These are phyloP conservation scores for Capsicum baccatum DNA, from an alignment of 257 asterid genomes.

Conservation along the genomic window DNA sequence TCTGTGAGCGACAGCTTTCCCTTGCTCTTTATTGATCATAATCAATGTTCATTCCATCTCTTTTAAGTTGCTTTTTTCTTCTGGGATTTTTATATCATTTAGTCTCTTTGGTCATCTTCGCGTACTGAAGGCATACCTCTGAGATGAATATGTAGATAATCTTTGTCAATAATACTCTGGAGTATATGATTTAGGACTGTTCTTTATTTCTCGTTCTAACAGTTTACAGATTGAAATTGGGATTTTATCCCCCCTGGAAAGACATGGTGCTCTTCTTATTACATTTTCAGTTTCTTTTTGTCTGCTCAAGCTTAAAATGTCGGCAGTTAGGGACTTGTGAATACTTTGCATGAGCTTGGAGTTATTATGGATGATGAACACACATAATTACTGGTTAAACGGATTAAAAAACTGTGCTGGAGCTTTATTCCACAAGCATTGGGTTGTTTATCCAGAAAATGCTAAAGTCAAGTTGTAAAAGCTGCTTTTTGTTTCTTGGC, in stretches of 20 bases:
- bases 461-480: conserved; percentile 11
- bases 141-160: not conserved
- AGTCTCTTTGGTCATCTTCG: conserved; percentile 12
- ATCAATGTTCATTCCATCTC: not conserved
- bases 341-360: not conserved
- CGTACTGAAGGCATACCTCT: not conserved
- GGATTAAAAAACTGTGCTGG: not conserved
- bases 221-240: conserved; percentile 15
- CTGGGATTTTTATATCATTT: not conserved
- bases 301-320: conserved; percentile 5
- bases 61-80: not conserved
- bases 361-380: not conserved
- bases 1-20: conserved; percentile 60
- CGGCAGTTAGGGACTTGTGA: conserved; percentile 7
- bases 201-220: not conserved
- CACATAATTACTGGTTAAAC: conserved; percentile 18
- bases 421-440: not conserved
- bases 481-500: conserved; percentile 22
- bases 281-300: conserved; percentile 10
- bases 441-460: not conserved
- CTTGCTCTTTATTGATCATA: conserved; percentile 25
- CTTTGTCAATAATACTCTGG: not conserved
- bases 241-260: conserved; percentile 16
- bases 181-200: conserved; percentile 10
- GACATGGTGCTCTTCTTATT: not conserved